Conservation (phyloP, 495 filamentous ascomycete genomes). For the Thozetella sp. region DNA sequence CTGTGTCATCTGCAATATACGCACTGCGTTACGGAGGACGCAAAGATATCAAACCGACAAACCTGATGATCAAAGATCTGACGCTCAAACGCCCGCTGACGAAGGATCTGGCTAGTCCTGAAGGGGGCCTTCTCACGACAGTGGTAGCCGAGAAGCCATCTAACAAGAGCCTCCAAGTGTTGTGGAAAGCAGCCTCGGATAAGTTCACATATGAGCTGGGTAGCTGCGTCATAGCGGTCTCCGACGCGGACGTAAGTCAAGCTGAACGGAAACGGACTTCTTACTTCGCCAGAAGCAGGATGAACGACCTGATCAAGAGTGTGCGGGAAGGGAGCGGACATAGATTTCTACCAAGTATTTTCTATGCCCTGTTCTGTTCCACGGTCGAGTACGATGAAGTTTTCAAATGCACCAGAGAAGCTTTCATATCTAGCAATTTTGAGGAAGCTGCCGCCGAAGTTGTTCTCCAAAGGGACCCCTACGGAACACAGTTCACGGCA, state of each 20-base stretch:
- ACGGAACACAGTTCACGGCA: constrained; percentile 11
- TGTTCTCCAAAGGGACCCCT: constrained; percentile 11
- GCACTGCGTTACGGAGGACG: constrained; percentile 2
- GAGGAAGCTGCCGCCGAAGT: constrained; percentile 10
- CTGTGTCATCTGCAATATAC: constrained; percentile 14
- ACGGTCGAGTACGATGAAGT: constrained; percentile 13
- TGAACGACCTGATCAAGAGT: constrained; percentile 10
- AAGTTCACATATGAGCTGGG: neutral
- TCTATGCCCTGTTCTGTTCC: constrained; percentile 19
- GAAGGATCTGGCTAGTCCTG: neutral
- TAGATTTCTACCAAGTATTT: constrained; percentile 2
- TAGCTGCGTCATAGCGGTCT: neutral
- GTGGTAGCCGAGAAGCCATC: neutral
- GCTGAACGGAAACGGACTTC: neutral
- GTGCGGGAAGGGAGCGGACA: neutral
- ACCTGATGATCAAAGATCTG: constrained; percentile 1
- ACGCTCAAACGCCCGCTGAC: neutral
- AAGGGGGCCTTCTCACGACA: constrained; percentile 1
- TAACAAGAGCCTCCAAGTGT: no score
- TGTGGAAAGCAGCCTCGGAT: no score
- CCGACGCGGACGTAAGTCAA: neutral
- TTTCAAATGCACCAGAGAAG: constrained; percentile 17
- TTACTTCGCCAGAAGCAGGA: constrained; percentile 3
- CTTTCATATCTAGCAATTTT: constrained; percentile 11
- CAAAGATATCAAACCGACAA: neutral